phyloP scores from a whole-genome alignment of 345 rosid species.

The Eucalyptus guilfoylei region DNA sequence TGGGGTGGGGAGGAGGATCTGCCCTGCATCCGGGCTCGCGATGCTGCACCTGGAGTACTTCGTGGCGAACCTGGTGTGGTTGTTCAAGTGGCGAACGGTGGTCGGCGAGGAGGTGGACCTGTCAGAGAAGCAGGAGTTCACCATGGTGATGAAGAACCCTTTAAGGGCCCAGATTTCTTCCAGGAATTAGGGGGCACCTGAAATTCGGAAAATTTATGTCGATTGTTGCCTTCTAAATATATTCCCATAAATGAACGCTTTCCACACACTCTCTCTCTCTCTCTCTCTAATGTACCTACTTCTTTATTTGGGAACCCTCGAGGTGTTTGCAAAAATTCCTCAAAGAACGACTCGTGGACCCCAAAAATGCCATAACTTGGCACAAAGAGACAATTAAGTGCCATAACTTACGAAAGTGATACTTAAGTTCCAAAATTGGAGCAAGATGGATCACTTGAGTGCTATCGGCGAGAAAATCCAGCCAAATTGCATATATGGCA shows the following conservation, averaged over 20 bases:
- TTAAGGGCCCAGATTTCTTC: neutral
- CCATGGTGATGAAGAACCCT: neutral
- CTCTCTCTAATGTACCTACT: neutral
- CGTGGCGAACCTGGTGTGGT: neutral
- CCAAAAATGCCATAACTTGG: too few relatives aligned
- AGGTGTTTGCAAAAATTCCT: neutral
- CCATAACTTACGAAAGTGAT: too few relatives aligned
- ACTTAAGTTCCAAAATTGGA: too few relatives aligned
- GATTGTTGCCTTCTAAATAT: neutral
- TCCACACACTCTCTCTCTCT: neutral
- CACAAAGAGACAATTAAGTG: too few relatives aligned
- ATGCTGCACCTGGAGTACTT: neutral
- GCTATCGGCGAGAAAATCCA: too few relatives aligned
- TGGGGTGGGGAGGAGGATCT: slow-evolving; percentile 3
- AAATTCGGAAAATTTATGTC: neutral
- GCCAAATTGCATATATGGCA: too few relatives aligned
- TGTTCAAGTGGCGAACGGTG: neutral
- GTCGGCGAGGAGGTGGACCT: neutral
- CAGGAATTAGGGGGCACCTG: neutral
- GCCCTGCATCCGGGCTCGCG: neutral
- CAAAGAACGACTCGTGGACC: too few relatives aligned
- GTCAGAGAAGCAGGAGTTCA: neutral
- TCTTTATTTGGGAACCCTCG: neutral
- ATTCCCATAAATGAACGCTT: too few relatives aligned
- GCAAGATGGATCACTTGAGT: too few relatives aligned